These are phyloP conservation scores for Saturnispora mendoncae DNA, from an alignment of 805 yeast genomes.

Conservation along the genomic window DNA sequence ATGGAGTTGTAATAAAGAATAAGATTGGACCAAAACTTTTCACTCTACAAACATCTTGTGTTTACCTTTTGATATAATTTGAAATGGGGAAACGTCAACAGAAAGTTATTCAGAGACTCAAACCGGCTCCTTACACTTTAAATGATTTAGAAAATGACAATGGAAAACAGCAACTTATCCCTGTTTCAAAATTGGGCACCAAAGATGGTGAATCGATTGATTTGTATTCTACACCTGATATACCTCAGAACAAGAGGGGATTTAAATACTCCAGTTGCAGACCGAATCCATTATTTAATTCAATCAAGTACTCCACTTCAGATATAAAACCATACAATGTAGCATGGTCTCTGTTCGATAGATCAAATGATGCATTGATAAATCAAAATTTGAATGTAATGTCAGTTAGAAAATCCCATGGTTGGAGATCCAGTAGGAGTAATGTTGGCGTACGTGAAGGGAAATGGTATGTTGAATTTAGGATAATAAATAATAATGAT, in stretches of 20 bases:
- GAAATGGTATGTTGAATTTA: constrained; percentile 67
- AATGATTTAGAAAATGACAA: constrained; percentile 20
- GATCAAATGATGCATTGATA: constrained; percentile 48
- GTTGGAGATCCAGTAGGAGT: constrained; percentile 75
- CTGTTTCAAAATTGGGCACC: constrained; percentile 5
- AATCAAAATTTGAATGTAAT: constrained; percentile 35
- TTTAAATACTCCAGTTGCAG: constrained; percentile 74
- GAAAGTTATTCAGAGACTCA: constrained; percentile 25
- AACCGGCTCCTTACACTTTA: constrained; percentile 29
- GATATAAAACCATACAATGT: constrained; percentile 62
- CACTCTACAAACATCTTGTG: no score
- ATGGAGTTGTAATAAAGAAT: neutral
- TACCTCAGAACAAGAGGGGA: constrained; percentile 71
- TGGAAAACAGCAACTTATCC: constrained; percentile 18
- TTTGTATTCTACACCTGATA: constrained; percentile 55
- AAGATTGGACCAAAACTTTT: neutral
- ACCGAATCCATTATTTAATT: constrained; percentile 52
- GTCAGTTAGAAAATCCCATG: constrained; percentile 42
- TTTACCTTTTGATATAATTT: no score
- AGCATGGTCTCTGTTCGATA: constrained; percentile 57
- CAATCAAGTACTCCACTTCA: constrained; percentile 57
- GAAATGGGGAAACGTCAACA: constrained; percentile 7
- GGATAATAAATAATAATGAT: constrained; percentile 31
- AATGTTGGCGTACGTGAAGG: constrained; percentile 77
- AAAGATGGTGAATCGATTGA: constrained; percentile 4